Evolutionary conservation across 2,329 filamentous ascomycete genomes (phyloP).

Genomic region (Neoascochyta sp.): DNA sequence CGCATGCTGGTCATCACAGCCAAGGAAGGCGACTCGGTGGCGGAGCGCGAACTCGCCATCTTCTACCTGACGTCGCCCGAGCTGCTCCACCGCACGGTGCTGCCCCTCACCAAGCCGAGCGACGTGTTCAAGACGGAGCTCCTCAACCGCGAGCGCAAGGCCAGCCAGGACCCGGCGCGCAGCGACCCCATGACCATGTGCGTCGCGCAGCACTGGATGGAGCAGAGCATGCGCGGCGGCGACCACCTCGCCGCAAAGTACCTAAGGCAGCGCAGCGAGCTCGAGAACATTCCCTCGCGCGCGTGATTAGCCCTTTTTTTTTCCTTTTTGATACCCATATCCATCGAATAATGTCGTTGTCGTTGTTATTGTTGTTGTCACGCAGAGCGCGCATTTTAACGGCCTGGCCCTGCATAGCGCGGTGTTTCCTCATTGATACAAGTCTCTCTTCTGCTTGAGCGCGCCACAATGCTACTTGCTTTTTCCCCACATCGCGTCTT

Average conservation of each 20-base stretch:
- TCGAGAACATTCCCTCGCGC: slow-evolving; percentile 54
- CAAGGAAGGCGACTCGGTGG: slow-evolving; percentile 82
- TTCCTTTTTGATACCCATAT: too few species aligned
- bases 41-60: slow-evolving; percentile 87
- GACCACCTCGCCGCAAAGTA: slow-evolving; percentile 81
- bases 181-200: slow-evolving; percentile 89
- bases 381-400: slow-evolving; percentile 8
- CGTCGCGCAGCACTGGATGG: slow-evolving; percentile 96
- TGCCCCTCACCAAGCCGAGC: slow-evolving; percentile 77
- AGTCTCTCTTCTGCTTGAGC: too few species aligned
- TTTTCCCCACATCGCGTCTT: too few species aligned
- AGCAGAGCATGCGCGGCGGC: slow-evolving; percentile 77
- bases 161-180: slow-evolving; percentile 56
- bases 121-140: slow-evolving; percentile 89
- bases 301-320: slow-evolving; percentile 10
- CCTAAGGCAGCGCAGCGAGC: slow-evolving; percentile 66
- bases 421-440: too few species aligned
- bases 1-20: slow-evolving; percentile 90
- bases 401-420: background rate
- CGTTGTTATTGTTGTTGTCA: too few species aligned
- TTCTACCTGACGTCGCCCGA: slow-evolving; percentile 92
- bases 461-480: too few species aligned
- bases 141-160: slow-evolving; percentile 61
- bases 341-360: too few species aligned
- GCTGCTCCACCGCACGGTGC: slow-evolving; percentile 70